A percentile compares a stretch with the other conserved stretches of the same genome.
These are phyloP conservation scores for Coniferiporia sulphurascens DNA, from an alignment of 1,284 basidiomycete genomes.

Conservation along the genomic window DNA sequence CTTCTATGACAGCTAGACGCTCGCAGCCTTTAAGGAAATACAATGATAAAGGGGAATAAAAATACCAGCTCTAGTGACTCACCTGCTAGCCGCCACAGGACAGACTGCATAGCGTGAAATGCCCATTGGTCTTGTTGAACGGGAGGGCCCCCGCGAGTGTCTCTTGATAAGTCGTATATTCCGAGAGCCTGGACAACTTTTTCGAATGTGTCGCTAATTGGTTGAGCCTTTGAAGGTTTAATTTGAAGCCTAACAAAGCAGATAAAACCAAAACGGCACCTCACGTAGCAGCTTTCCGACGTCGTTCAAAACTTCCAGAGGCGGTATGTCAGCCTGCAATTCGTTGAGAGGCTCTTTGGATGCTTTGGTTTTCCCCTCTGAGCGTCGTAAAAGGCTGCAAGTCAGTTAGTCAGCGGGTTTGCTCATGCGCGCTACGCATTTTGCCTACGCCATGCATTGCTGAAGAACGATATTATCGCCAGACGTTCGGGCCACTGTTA, in stretches of 20 bases:
- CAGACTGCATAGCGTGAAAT: conserved; percentile 65
- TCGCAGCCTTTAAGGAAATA: conserved; percentile 49
- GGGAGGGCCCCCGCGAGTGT: conserved; percentile 48
- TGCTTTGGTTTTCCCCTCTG: conserved; percentile 19
- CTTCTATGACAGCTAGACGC: conserved; percentile 58
- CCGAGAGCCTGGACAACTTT: conserved; percentile 64
- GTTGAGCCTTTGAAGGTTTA: conserved; percentile 55
- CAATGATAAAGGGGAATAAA: not conserved
- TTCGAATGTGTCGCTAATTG: conserved; percentile 60
- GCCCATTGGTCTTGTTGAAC: conserved; percentile 57
- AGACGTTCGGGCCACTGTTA: conserved; percentile 64
- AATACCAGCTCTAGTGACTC: conserved; percentile 16
- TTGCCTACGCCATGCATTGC: conserved; percentile 65
- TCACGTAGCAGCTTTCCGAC: conserved; percentile 58
- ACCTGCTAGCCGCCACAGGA: conserved; percentile 70
- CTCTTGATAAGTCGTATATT: conserved; percentile 60
- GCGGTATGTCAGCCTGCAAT: conserved; percentile 71
- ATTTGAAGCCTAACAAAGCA: not conserved
- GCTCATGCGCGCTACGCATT: not conserved
- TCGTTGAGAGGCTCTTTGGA: conserved; percentile 57
- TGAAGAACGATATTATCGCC: conserved; percentile 68
- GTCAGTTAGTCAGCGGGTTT: conserved; percentile 2
- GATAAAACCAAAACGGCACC: conserved; percentile 29
- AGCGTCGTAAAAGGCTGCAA: conserved; percentile 59
- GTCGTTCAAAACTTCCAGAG: conserved; percentile 70